A percentile compares a stretch with the other conserved stretches of the same genome.
phyloP scores from a whole-genome alignment of 2,329 filamentous ascomycete species.

The Exserohilum rostratum region DNA sequence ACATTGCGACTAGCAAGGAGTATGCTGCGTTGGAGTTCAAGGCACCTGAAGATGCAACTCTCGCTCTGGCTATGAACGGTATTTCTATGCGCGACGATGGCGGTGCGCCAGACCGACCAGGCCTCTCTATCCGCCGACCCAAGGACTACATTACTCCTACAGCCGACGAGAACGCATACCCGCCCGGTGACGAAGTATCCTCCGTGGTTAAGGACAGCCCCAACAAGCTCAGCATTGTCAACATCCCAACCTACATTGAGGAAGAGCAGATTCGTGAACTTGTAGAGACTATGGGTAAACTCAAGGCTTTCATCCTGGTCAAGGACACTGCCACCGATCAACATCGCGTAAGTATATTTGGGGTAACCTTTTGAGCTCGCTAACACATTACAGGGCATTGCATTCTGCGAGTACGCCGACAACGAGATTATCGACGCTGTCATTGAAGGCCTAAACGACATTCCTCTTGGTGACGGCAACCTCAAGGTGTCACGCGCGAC shows the following conservation, averaged over 20 bases:
- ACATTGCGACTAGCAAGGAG: slow-evolving; percentile 76
- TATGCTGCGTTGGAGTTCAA: slow-evolving; percentile 95
- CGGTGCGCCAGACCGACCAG: slow-evolving; percentile 56
- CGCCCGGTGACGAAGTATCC: slow-evolving; percentile 74
- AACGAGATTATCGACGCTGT: slow-evolving; percentile 79
- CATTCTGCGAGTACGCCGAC: slow-evolving; percentile 94
- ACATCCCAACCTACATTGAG: slow-evolving; percentile 84
- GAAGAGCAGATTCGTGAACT: slow-evolving; percentile 94
- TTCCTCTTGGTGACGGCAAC: slow-evolving; percentile 87
- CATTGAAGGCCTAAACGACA: slow-evolving; percentile 87
- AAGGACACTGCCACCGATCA: slow-evolving; percentile 86
- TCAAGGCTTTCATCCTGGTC: slow-evolving; percentile 89
- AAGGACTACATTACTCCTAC: slow-evolving; percentile 97
- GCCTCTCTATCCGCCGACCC: slow-evolving; percentile 80
- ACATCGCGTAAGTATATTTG: slow-evolving; percentile 70
- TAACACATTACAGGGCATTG: slow-evolving; percentile 72
- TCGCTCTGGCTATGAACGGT: slow-evolving; percentile 87
- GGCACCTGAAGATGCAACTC: slow-evolving; percentile 82
- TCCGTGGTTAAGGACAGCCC: slow-evolving; percentile 86
- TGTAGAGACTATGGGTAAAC: slow-evolving; percentile 85
- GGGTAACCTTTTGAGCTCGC: background rate
- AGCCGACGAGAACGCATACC: slow-evolving; percentile 65
- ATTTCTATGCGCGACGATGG: slow-evolving; percentile 77
- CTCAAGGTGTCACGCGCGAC: slow-evolving; percentile 88
- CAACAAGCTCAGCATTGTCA: slow-evolving; percentile 92